These are phyloP conservation scores for Yamadazyma philogaea DNA, from an alignment of 805 yeast species.

Conservation along the genomic window DNA sequence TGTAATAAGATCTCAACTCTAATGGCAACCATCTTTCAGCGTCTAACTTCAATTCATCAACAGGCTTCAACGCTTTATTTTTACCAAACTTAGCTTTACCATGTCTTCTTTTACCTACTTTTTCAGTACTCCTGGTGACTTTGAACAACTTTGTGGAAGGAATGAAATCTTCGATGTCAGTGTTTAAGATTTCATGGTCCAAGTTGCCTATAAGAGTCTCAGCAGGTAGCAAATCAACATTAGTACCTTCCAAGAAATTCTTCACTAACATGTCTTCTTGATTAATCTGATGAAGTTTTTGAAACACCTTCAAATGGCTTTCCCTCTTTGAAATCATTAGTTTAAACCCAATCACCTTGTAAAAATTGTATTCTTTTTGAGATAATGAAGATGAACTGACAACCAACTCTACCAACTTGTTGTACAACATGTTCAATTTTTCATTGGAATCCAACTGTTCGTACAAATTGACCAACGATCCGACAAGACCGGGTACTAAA, in stretches of 20 bases:
- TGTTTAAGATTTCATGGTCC: conserved; percentile 30
- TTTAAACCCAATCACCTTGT: conserved; percentile 30
- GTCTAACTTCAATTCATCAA: conserved; percentile 32
- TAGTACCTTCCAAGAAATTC: conserved; percentile 19
- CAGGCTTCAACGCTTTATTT: conserved; percentile 25
- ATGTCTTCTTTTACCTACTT: conserved; percentile 25
- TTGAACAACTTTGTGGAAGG: conserved; percentile 9
- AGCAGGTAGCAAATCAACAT: conserved; percentile 19
- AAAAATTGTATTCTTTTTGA: conserved; percentile 23
- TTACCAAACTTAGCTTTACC: conserved; percentile 28
- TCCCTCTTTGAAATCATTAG: conserved; percentile 18
- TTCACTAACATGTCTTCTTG: conserved; percentile 23
- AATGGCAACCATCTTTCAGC: conserved; percentile 88
- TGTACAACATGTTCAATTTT: conserved; percentile 24
- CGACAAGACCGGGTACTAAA: conserved; percentile 49
- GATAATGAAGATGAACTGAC: conserved; percentile 5
- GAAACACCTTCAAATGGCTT: conserved; percentile 19
- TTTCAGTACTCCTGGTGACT: conserved; percentile 4
- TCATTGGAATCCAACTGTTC: conserved; percentile 39
- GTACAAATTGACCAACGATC: conserved; percentile 48
- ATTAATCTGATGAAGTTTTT: conserved; percentile 18
- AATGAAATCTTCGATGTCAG: conserved; percentile 26
- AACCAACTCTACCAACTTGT: conserved; percentile 18
- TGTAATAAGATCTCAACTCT: conserved; percentile 80
- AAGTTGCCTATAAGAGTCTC: conserved; percentile 19